Percentiles rank a stretch among this genome's conserved stretches.
Evolutionary conservation across 2,329 filamentous ascomycete species (phyloP).

Genomic region (Calonectria naviculata): DNA sequence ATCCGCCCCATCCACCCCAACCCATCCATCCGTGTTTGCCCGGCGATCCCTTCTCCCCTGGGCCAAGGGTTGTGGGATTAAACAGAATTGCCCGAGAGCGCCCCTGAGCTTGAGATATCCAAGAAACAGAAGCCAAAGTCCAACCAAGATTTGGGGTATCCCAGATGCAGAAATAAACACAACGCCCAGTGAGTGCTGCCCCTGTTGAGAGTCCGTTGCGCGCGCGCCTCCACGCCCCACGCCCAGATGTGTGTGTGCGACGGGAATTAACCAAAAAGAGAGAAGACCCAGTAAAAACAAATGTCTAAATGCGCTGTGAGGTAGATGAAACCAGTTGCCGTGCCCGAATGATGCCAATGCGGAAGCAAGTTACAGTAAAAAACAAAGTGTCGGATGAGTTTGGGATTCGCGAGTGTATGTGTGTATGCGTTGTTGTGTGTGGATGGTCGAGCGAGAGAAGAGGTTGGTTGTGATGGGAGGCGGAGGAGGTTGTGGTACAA

Average conservation of each 20-base stretch:
- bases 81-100: neutral
- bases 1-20: neutral
- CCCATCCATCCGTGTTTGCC: neutral
- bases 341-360: slow-evolving; percentile 16
- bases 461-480: neutral
- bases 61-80: neutral
- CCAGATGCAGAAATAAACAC: slow-evolving; percentile 34
- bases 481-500: slow-evolving; percentile 11
- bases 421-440: neutral
- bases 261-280: slow-evolving; percentile 11
- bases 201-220: neutral
- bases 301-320: slow-evolving; percentile 38
- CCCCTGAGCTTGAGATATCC: slow-evolving; percentile 9
- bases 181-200: slow-evolving; percentile 29
- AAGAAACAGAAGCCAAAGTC: slow-evolving; percentile 18
- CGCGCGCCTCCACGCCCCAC: neutral
- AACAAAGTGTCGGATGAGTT: slow-evolving; percentile 10
- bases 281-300: slow-evolving; percentile 14
- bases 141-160: slow-evolving; percentile 36
- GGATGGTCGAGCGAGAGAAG: slow-evolving; percentile 22
- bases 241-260: slow-evolving; percentile 9
- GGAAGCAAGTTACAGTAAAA: slow-evolving; percentile 21
- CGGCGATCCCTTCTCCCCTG: neutral
- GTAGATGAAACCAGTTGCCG: slow-evolving; percentile 12
- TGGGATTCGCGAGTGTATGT: neutral